Percentiles rank a stretch among this genome's conserved stretches.
Conservation (phyloP, 1,284 basidiomycete genomes). For the Ustilago cynodontis region DNA sequence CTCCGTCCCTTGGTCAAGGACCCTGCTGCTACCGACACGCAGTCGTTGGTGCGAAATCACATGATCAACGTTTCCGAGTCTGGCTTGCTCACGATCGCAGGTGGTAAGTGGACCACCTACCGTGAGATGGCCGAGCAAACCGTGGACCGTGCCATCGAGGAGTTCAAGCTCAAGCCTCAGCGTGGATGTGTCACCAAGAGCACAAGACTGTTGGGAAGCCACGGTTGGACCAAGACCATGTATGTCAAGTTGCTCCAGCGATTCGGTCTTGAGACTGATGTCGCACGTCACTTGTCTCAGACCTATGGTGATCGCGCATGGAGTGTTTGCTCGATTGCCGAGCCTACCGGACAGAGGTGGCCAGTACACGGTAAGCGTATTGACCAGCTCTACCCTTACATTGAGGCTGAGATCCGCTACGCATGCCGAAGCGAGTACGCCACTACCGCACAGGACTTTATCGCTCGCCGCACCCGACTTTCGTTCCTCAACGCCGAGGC, state of each 20-base stretch:
- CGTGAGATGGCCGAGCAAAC: slow-evolving; percentile 94
- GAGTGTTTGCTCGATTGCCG: slow-evolving; percentile 87
- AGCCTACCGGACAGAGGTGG: slow-evolving; percentile 83
- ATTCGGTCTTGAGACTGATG: slow-evolving; percentile 85
- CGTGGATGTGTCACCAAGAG: slow-evolving; percentile 80
- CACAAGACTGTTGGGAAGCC: slow-evolving; percentile 88
- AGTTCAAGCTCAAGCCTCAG: slow-evolving; percentile 77
- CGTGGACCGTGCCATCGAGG: slow-evolving; percentile 86
- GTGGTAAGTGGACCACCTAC: slow-evolving; percentile 99
- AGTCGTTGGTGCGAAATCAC: slow-evolving; percentile 92
- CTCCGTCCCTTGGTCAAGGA: slow-evolving; percentile 90
- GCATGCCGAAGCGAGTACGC: slow-evolving; percentile 92
- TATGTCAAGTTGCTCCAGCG: slow-evolving; percentile 94
- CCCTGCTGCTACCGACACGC: slow-evolving; percentile 82
- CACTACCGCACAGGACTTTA: slow-evolving; percentile 87
- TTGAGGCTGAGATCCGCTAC: slow-evolving; percentile 94
- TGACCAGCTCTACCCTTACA: slow-evolving; percentile 83
- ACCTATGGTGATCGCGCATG: slow-evolving; percentile 97
- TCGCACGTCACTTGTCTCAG: slow-evolving; percentile 91
- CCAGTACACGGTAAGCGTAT: slow-evolving; percentile 87
- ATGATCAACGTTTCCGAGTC: slow-evolving; percentile 86
- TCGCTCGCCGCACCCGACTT: slow-evolving; percentile 89
- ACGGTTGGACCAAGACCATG: slow-evolving; percentile 95
- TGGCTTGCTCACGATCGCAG: slow-evolving; percentile 92
- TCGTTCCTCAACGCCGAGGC: slow-evolving; percentile 93